Conservation (phyloP, 2,329 filamentous ascomycete species). For the Moelleriella libera region DNA sequence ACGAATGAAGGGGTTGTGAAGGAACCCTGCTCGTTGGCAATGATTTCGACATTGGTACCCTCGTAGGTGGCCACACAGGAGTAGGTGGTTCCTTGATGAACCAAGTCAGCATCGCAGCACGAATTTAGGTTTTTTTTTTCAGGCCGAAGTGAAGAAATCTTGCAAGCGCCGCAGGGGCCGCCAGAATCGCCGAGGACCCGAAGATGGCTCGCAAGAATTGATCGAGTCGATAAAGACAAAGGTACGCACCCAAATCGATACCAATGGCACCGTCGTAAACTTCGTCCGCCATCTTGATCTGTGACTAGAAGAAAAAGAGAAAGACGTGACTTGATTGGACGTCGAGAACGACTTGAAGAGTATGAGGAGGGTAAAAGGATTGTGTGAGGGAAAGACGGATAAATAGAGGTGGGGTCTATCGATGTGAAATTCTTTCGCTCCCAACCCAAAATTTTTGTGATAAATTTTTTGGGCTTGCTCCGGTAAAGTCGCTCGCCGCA, state of each 20-base stretch:
- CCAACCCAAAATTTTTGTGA: constrained; percentile 14
- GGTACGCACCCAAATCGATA: constrained; percentile 87
- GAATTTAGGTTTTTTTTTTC: background rate
- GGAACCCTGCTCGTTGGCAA: constrained; percentile 99
- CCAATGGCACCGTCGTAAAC: constrained; percentile 99
- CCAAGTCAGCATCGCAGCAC: background rate
- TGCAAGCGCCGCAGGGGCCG: background rate
- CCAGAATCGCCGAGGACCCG: background rate
- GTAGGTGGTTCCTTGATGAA: constrained; percentile 79
- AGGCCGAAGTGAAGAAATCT: background rate
- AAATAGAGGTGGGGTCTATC: constrained; percentile 19
- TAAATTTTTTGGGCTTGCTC: background rate
- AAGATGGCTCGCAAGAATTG: too few relatives aligned
- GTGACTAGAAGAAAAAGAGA: constrained; percentile 13
- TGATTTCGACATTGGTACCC: constrained; percentile 99
- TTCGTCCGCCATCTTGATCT: constrained; percentile 78
- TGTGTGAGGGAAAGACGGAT: constrained; percentile 10
- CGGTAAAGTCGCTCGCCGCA: too few relatives aligned
- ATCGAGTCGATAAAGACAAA: background rate
- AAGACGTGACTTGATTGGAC: constrained; percentile 3
- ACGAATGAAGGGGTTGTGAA: constrained; percentile 99
- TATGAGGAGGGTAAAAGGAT: constrained; percentile 8
- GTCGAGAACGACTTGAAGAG: constrained; percentile 7
- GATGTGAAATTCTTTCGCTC: constrained; percentile 19
- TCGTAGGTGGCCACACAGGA: constrained; percentile 99